Conservation (phyloP, 306 rosid genomes). For the Prunus mira region DNA sequence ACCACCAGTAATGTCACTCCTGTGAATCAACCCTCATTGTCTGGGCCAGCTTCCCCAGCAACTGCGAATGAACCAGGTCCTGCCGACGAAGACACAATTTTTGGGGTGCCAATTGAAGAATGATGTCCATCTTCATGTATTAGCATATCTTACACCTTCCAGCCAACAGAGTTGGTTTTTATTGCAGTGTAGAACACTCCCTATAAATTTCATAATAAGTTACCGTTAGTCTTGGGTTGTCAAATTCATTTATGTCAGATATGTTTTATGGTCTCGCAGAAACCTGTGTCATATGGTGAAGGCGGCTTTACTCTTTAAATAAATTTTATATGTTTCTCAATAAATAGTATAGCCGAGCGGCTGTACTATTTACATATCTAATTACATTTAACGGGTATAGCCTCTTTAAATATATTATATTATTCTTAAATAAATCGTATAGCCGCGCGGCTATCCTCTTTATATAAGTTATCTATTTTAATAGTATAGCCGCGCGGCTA, state of each 20-base stretch:
- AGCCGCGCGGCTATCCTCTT: too few relatives aligned
- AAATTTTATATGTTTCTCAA: too few relatives aligned
- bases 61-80: not conserved
- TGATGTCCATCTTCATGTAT: not conserved
- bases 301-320: not conserved
- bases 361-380: too few relatives aligned
- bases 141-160: not conserved
- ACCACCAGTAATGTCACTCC: constrained; percentile 14
- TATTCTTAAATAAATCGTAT: too few relatives aligned
- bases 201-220: not conserved
- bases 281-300: not conserved
- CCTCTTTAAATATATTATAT: too few relatives aligned
- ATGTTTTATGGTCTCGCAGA: not conserved
- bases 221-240: not conserved
- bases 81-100: constrained; percentile 4
- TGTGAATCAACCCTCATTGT: constrained; percentile 10
- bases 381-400: too few relatives aligned
- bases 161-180: not conserved
- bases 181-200: not conserved
- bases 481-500: too few relatives aligned
- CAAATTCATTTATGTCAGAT: not conserved
- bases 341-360: too few relatives aligned
- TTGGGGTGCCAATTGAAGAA: constrained; percentile 24
- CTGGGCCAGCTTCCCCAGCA: constrained; percentile 23
- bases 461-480: too few relatives aligned